These are phyloP conservation scores for Linum trigynum DNA, from an alignment of 345 rosid species.

Conservation along the genomic window DNA sequence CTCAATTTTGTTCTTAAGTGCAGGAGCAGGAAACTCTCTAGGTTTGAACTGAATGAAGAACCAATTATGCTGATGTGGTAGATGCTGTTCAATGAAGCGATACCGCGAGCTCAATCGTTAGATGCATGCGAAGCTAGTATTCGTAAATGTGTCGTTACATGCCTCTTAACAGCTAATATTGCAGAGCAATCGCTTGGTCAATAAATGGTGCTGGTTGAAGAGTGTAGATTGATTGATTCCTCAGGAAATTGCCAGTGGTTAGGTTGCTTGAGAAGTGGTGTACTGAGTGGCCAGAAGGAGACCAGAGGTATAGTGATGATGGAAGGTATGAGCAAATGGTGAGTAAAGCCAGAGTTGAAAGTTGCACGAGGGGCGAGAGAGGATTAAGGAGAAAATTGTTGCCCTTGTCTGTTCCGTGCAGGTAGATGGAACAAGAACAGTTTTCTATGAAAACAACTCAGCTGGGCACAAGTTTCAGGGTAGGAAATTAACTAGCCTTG, in stretches of 20 bases:
- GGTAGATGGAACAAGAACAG: not conserved
- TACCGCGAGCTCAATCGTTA: too few species aligned
- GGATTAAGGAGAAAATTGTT: slow-evolving; percentile 32
- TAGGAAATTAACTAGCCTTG: too few species aligned
- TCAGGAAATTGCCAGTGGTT: not conserved
- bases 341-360: slow-evolving; percentile 9
- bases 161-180: too few species aligned
- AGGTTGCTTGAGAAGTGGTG: not conserved
- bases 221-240: not conserved
- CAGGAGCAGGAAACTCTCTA: not conserved
- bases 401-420: slow-evolving; percentile 25
- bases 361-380: slow-evolving; percentile 15
- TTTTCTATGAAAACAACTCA: too few species aligned
- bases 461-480: too few species aligned
- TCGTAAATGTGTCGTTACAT: too few species aligned
- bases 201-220: not conserved
- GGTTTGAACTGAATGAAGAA: not conserved
- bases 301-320: not conserved
- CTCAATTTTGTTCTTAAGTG: not conserved
- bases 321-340: not conserved
- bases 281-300: not conserved
- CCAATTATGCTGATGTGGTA: not conserved
- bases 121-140: too few species aligned
- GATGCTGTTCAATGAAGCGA: too few species aligned
- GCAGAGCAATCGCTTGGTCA: not conserved